Conservation (phyloP, 169 alveolate species). For the Miamiensis avidus region DNA sequence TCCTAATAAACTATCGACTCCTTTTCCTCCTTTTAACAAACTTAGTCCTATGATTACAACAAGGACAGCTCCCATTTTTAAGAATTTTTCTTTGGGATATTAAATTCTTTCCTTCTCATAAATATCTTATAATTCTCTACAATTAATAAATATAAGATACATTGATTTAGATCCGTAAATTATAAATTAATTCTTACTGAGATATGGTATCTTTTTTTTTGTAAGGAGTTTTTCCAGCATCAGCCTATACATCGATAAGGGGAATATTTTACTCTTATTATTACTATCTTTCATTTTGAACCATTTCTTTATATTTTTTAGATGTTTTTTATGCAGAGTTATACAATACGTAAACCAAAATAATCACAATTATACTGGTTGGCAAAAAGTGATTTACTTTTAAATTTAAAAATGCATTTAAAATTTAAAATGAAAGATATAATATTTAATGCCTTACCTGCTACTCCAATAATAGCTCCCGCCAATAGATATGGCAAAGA, state of each 20-base stretch:
- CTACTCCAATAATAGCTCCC: slow-evolving; percentile 86
- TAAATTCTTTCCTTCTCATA: background rate
- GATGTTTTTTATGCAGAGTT: background rate
- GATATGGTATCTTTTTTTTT: too few species aligned
- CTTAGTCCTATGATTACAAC: background rate
- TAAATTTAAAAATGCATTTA: slow-evolving; percentile 9
- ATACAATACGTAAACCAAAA: slow-evolving; percentile 20
- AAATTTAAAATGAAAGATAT: slow-evolving; percentile 32
- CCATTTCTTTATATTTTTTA: background rate
- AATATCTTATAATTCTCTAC: background rate
- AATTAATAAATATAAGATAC: too few species aligned
- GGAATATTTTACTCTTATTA: background rate
- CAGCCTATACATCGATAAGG: background rate
- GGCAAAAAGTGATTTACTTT: slow-evolving; percentile 29
- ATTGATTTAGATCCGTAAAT: too few species aligned
- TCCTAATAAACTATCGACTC: slow-evolving; percentile 8
- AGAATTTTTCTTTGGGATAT: background rate
- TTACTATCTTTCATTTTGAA: background rate
- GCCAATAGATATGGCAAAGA: slow-evolving; percentile 75
- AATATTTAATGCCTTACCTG: slow-evolving; percentile 45
- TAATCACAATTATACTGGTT: slow-evolving; percentile 54
- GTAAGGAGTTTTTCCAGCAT: too few species aligned
- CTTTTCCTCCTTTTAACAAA: background rate
- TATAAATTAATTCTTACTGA: too few species aligned
- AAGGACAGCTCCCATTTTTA: background rate